Evolutionary conservation across 2,329 filamentous ascomycete species (phyloP), one percentile per base, ranked within the genome.

Genomic region (Paracamarosporium sp.): DNA sequence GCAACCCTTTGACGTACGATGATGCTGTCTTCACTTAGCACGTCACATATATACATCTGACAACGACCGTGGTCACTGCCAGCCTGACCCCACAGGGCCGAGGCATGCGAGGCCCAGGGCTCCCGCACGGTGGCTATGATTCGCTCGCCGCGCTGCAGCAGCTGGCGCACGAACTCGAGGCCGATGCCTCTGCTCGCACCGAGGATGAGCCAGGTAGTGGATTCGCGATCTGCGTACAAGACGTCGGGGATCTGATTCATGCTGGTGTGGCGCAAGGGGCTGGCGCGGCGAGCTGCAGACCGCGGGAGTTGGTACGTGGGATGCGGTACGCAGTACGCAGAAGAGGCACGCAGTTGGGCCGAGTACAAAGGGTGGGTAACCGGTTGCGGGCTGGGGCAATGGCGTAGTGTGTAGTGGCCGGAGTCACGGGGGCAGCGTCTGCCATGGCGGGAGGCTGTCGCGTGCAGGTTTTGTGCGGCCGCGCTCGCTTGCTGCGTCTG

Each of bases 81-180:
- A 62, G 79, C 67, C 66, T 79, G 62, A 63, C 73, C 60, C 78
- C 78, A 80, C 57, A 80, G 67, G 15, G 63, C 72, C 33, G 76
- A 77, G 40, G 76, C 77, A 70, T 78, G 75, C 24, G 66, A 63
- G 20, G 77, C 76, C 60, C 68, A 74, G 25, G 75, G 66, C 59
- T 80, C 78, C 33, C 83, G 77, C 15, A 83, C 81, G 5, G 82
- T 84, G 15, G 82, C 83, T 55, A 84, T 79, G 64, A 85, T 82
- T 48, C 78, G 76, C 58, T 84, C 76, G 31, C 80, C 81, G 45
- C 74, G 75, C 9, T 68, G 68, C 13, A 85, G 68, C 27, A 84
- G 70, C 64, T 85, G 82, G 35, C 78, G 75, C 35, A 82, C 81
- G 59, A 85, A 84, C 63, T 85, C 83, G 36, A 83, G 75, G 17